Conservation (phyloP, 345 rosid species). For the Heritiera fomes region DNA sequence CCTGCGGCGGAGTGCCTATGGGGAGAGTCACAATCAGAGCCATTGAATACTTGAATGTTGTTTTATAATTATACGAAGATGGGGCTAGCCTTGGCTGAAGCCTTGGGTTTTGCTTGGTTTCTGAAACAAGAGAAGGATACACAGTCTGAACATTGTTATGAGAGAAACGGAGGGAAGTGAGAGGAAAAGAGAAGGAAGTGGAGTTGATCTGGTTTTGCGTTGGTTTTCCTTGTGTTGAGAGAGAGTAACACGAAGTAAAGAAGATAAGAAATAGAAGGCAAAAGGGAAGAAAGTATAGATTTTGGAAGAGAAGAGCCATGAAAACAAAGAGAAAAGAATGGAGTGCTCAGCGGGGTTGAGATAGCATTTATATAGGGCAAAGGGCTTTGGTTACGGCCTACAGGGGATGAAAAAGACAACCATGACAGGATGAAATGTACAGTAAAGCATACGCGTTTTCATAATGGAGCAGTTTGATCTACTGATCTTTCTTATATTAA, state of each 20-base stretch:
- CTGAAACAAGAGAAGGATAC: conserved; percentile 26
- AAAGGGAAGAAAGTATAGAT: neutral
- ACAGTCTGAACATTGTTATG: conserved; percentile 17
- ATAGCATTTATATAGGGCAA: neutral
- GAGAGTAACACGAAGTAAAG: neutral
- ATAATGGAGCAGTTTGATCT: neutral
- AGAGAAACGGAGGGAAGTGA: conserved; percentile 33
- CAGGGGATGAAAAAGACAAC: neutral
- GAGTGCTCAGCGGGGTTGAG: no score
- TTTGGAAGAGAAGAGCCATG: neutral
- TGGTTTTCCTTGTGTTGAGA: neutral
- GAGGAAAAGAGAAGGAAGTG: conserved; percentile 39
- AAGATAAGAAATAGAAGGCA: neutral
- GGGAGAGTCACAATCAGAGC: conserved; percentile 69
- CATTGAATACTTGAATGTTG: conserved; percentile 71
- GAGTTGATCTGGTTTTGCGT: neutral
- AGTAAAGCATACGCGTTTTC: conserved; percentile 6
- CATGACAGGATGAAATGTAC: neutral
- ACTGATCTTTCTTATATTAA: neutral
- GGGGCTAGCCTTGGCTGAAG: neutral
- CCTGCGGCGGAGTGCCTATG: conserved; percentile 85
- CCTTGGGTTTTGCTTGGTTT: conserved; percentile 22
- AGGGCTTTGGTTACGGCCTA: neutral
- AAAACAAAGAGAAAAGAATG: no score
- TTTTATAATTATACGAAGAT: conserved; percentile 35